Conservation (phyloP, 1,284 basidiomycete species). For the Ganoderma multipileum region DNA sequence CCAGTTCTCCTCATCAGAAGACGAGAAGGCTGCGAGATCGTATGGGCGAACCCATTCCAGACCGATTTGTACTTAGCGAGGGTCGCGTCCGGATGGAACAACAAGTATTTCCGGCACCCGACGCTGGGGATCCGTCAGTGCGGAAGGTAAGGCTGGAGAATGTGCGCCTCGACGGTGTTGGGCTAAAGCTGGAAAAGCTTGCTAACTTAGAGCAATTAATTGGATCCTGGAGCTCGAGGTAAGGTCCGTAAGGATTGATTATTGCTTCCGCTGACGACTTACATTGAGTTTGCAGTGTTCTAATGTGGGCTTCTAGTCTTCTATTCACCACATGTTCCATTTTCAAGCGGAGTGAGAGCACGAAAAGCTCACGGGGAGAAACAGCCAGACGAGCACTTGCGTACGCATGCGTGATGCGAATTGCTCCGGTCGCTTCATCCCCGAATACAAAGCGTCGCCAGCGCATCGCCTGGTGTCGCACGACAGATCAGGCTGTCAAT, state of each 20-base stretch:
- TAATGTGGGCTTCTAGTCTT: not conserved
- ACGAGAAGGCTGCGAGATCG: not conserved
- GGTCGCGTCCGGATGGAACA: not conserved
- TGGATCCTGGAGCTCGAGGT: not conserved
- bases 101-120: not conserved
- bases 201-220: not conserved
- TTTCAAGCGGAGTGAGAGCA: not conserved
- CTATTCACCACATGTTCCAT: not conserved
- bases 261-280: not conserved
- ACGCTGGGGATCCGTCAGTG: not conserved
- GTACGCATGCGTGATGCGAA: not conserved
- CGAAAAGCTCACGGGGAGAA: not conserved
- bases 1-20: not conserved
- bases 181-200: not conserved
- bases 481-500: not conserved
- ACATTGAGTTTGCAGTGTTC: constrained; percentile 15
- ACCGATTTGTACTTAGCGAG: not conserved
- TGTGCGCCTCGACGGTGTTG: not conserved
- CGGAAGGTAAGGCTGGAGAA: not conserved
- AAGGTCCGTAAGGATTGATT: not conserved
- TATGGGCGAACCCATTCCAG: not conserved
- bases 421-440: not conserved
- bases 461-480: constrained; percentile 1
- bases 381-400: not conserved
- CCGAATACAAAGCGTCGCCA: not conserved